Percentiles rank a stretch among this genome's conserved stretches.
phyloP scores from a whole-genome alignment of 1,284 basidiomycete species.

The Moniliophthora roreri region DNA sequence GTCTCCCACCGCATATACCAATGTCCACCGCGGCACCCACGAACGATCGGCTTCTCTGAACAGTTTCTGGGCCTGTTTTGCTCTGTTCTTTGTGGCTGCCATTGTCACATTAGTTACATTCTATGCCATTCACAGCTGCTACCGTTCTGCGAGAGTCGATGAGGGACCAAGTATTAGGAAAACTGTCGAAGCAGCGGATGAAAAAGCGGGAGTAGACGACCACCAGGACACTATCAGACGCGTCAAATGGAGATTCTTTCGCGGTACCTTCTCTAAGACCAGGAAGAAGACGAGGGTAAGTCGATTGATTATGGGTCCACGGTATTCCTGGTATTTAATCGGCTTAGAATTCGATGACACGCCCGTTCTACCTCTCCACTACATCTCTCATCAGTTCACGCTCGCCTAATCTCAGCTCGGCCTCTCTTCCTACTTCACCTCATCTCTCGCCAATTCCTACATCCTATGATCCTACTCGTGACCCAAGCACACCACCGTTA shows the following conservation, averaged over 20 bases:
- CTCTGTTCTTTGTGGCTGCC: neutral
- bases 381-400: neutral
- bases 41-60: neutral
- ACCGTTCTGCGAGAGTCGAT: neutral
- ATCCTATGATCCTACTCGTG: neutral
- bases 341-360: neutral
- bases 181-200: neutral
- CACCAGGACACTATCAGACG: neutral
- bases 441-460: neutral
- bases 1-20: no score
- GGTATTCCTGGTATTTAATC: no score
- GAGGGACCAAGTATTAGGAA: neutral
- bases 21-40: no score
- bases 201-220: neutral
- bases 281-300: no score
- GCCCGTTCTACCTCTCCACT: neutral
- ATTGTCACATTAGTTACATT: neutral
- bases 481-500: neutral
- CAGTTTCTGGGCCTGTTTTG: constrained; percentile 1
- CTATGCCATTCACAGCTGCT: neutral
- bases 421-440: neutral
- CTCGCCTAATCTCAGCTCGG: neutral
- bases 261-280: no score
- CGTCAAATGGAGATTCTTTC: neutral
- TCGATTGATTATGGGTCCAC: no score